Evolutionary conservation across 345 rosid genomes (phyloP).

Genomic region (Populus nigra): DNA sequence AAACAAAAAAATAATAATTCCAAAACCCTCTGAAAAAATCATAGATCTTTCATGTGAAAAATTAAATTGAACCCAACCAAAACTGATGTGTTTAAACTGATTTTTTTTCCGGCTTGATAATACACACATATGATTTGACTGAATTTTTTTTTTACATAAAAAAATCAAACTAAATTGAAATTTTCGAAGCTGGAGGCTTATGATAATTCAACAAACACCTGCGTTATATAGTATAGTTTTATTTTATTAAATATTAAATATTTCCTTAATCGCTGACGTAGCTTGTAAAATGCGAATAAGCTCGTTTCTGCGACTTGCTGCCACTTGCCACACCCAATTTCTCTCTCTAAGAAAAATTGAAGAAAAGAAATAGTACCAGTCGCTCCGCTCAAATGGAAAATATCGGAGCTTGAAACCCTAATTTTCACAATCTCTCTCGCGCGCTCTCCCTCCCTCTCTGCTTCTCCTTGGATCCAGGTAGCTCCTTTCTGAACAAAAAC

Average conservation of each 20-base stretch:
- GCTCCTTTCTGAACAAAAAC: conserved; percentile 9
- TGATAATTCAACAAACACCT: background rate
- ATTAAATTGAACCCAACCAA: no score
- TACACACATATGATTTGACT: no score
- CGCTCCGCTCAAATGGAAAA: background rate
- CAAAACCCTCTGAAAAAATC: no score
- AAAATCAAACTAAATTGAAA: no score
- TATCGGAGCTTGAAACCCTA: conserved; percentile 11
- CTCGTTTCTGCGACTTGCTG: conserved; percentile 4
- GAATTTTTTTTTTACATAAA: no score
- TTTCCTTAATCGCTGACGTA: no score
- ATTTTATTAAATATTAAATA: background rate
- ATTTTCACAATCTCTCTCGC: background rate
- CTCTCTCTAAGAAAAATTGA: background rate
- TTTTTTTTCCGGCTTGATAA: no score
- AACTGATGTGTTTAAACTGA: no score
- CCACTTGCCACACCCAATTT: background rate
- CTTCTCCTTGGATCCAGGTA: background rate
- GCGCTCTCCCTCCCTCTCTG: background rate
- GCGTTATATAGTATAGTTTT: background rate
- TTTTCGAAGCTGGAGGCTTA: no score
- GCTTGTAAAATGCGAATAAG: background rate
- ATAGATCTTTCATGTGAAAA: no score
- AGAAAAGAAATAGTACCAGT: background rate
- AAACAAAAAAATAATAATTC: no score